Evolutionary conservation across 2,329 filamentous ascomycete genomes (phyloP).

Genomic region (Xylaria arbuscula): DNA sequence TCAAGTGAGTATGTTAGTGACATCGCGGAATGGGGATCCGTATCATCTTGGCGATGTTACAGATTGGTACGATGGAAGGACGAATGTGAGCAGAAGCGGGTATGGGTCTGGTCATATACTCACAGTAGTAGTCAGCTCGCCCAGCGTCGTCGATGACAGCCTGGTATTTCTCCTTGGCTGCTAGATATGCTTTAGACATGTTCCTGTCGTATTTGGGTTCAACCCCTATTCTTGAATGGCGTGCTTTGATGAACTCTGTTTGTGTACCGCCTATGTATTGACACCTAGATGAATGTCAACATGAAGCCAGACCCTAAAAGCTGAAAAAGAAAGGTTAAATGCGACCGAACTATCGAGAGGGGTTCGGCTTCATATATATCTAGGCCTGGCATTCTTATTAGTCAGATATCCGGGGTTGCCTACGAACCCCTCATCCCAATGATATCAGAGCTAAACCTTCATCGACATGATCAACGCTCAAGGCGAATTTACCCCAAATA

Average conservation of each 20-base stretch:
- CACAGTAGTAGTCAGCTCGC: constrained; percentile 49
- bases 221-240: background rate
- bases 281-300: background rate
- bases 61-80: background rate
- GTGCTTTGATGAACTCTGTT: constrained; percentile 9
- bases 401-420: constrained; percentile 30
- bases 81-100: background rate
- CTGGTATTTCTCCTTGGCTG: constrained; percentile 52
- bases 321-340: background rate
- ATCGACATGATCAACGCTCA: constrained; percentile 37
- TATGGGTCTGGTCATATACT: constrained; percentile 28
- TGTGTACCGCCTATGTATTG: constrained; percentile 10
- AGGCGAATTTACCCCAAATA: constrained; percentile 23
- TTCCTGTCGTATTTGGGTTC: constrained; percentile 21
- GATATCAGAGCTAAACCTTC: constrained; percentile 45
- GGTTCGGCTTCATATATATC: constrained; percentile 36
- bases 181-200: constrained; percentile 48
- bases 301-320: constrained; percentile 3
- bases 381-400: constrained; percentile 32
- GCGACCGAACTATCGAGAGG: constrained; percentile 5
- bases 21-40: background rate
- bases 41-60: background rate
- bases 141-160: constrained; percentile 50
- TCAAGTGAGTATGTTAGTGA: constrained; percentile 19
- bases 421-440: constrained; percentile 45